A percentile compares a stretch with the other conserved stretches of the same genome.
Evolutionary conservation across 1,284 basidiomycete species (phyloP).

Genomic region (Cutaneotrichosporon sp.): DNA sequence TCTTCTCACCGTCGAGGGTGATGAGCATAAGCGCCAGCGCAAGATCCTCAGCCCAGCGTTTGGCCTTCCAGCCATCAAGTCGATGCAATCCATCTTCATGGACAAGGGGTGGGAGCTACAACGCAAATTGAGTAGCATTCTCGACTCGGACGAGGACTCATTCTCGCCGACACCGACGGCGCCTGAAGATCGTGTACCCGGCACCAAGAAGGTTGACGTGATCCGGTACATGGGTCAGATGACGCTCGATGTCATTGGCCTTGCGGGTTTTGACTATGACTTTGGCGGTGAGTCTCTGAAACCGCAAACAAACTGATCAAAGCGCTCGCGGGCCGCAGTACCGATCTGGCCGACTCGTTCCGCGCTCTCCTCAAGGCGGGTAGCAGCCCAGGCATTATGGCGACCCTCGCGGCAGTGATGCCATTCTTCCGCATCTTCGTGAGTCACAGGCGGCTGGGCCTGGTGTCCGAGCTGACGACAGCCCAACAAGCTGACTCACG

Average conservation of each 20-base stretch:
- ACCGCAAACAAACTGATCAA: neutral
- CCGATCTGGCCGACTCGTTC: slow-evolving; percentile 43
- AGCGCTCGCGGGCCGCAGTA: slow-evolving; percentile 18
- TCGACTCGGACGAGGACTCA: slow-evolving; percentile 14
- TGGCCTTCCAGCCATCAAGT: slow-evolving; percentile 44
- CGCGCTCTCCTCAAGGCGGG: slow-evolving; percentile 36
- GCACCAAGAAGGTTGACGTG: slow-evolving; percentile 55
- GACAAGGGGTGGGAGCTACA: slow-evolving; percentile 62
- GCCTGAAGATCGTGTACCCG: slow-evolving; percentile 15
- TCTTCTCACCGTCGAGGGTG: slow-evolving; percentile 53
- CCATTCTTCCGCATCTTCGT: slow-evolving; percentile 54
- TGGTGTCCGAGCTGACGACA: neutral
- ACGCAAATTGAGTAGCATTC: slow-evolving; percentile 19
- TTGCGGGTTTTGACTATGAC: slow-evolving; percentile 64
- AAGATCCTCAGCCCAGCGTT: slow-evolving; percentile 55
- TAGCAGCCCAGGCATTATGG: slow-evolving; percentile 56
- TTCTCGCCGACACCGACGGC: slow-evolving; percentile 21
- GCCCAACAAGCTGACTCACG: slow-evolving; percentile 5
- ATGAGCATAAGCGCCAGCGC: slow-evolving; percentile 58
- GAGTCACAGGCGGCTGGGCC: neutral
- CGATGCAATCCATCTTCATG: slow-evolving; percentile 63
- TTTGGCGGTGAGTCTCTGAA: slow-evolving; percentile 45
- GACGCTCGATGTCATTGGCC: slow-evolving; percentile 67
- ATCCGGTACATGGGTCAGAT: slow-evolving; percentile 61
- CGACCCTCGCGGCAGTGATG: slow-evolving; percentile 64